Evolutionary conservation across 148 eudicot species (phyloP).

Genomic region (Rheum nobile): DNA sequence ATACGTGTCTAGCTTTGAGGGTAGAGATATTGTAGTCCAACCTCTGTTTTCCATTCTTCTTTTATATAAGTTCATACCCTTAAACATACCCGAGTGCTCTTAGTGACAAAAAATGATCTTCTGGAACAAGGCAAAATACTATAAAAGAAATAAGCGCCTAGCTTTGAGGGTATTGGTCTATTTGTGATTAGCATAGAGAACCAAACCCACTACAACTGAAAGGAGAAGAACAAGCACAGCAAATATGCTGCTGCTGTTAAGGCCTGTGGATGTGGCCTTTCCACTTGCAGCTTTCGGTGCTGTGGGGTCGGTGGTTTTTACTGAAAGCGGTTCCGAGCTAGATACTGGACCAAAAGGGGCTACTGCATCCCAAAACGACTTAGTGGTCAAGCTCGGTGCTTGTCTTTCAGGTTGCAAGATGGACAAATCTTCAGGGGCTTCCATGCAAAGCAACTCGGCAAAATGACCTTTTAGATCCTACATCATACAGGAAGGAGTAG

Average conservation of each 20-base stretch:
- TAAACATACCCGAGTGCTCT: background rate
- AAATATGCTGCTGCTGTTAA: slow-evolving; percentile 11
- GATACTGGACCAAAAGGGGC: slow-evolving; percentile 22
- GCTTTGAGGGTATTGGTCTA: background rate
- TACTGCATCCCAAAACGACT: slow-evolving; percentile 51
- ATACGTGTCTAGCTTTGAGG: background rate
- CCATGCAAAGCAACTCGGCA: slow-evolving; percentile 65
- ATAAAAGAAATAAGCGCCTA: background rate
- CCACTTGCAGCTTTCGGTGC: slow-evolving; percentile 5
- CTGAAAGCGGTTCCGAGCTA: slow-evolving; percentile 10
- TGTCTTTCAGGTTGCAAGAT: slow-evolving; percentile 58
- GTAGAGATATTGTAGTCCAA: too few relatives aligned
- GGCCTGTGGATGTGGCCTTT: slow-evolving; percentile 9
- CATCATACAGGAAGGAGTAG: background rate
- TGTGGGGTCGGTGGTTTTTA: background rate
- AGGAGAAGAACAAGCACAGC: slow-evolving; percentile 41
- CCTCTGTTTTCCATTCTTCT: too few relatives aligned
- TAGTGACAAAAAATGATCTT: background rate
- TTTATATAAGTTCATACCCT: background rate
- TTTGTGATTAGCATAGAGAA: slow-evolving; percentile 21
- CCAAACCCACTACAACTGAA: slow-evolving; percentile 39
- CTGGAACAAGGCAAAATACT: background rate
- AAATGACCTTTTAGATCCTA: slow-evolving; percentile 65
- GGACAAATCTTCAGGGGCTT: slow-evolving; percentile 42
- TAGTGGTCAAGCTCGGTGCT: slow-evolving; percentile 23